Conservation (phyloP, 1,284 basidiomycete genomes). For the Ganoderma multipileum region DNA sequence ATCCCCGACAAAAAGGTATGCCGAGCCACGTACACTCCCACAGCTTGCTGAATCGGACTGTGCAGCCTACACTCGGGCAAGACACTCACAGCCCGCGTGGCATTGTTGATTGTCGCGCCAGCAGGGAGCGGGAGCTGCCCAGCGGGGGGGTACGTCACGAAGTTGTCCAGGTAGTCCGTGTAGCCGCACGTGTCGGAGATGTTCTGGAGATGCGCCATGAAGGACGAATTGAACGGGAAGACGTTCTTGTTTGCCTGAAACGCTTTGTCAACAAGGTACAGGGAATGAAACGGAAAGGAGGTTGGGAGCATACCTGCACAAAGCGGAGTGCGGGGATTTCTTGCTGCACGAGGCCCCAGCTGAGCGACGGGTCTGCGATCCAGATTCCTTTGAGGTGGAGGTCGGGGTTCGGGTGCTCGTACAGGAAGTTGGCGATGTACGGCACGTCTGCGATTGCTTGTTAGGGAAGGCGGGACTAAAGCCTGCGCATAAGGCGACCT, state of each 20-base stretch:
- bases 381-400: constrained; percentile 47
- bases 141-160: constrained; percentile 47
- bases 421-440: constrained; percentile 50
- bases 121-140: constrained; percentile 57
- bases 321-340: constrained; percentile 48
- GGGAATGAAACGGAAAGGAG: not conserved
- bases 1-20: not conserved
- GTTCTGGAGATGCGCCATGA: constrained; percentile 42
- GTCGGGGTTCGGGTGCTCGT: constrained; percentile 45
- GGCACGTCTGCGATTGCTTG: constrained; percentile 40
- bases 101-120: constrained; percentile 42
- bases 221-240: constrained; percentile 50
- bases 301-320: constrained; percentile 35
- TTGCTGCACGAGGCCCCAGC: constrained; percentile 45
- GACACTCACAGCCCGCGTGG: constrained; percentile 34
- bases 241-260: constrained; percentile 56
- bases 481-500: constrained; percentile 18
- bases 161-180: constrained; percentile 46
- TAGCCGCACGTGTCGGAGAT: constrained; percentile 49
- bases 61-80: constrained; percentile 52
- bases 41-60: constrained; percentile 41
- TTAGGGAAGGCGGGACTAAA: not conserved
- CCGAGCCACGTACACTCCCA: constrained; percentile 46
- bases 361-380: constrained; percentile 48
- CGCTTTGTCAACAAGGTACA: not conserved